Conservation (phyloP, 345 rosid species). For the Eucalyptus cloeziana region DNA sequence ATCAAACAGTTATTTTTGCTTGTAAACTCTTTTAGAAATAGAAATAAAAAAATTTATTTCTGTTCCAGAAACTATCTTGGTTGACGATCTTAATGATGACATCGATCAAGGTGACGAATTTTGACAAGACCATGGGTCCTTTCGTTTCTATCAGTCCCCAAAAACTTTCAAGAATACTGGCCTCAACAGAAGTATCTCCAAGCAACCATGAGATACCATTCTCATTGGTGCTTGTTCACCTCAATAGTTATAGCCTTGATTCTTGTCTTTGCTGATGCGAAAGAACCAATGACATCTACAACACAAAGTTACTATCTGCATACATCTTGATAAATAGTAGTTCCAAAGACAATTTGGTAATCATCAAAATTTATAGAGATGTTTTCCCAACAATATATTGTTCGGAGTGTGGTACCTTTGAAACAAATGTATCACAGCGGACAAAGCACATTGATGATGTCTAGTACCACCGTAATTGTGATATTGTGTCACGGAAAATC, state of each 20-base stretch:
- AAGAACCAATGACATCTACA: background rate
- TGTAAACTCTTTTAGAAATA: too few relatives aligned
- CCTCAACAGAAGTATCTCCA: background rate
- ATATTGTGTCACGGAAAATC: background rate
- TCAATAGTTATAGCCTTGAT: background rate
- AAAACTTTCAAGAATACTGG: background rate
- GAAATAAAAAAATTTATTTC: too few relatives aligned
- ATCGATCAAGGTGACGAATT: background rate
- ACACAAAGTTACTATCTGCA: background rate
- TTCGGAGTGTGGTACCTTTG: background rate
- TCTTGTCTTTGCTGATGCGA: background rate
- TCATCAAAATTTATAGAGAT: background rate
- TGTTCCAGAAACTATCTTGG: too few relatives aligned
- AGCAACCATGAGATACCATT: background rate
- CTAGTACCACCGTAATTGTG: background rate
- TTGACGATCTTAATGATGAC: background rate
- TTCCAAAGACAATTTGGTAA: background rate
- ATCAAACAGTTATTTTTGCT: too few relatives aligned
- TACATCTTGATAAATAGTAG: background rate
- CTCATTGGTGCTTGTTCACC: background rate
- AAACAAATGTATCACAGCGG: accelerated
- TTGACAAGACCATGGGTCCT: background rate
- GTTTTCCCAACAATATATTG: too few relatives aligned
- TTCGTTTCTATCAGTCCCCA: too few relatives aligned
- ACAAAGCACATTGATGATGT: background rate